Base-by-base conservation (phyloP, 1,139 yeast species). In the Lodderomyces parapsilosis region DNA sequence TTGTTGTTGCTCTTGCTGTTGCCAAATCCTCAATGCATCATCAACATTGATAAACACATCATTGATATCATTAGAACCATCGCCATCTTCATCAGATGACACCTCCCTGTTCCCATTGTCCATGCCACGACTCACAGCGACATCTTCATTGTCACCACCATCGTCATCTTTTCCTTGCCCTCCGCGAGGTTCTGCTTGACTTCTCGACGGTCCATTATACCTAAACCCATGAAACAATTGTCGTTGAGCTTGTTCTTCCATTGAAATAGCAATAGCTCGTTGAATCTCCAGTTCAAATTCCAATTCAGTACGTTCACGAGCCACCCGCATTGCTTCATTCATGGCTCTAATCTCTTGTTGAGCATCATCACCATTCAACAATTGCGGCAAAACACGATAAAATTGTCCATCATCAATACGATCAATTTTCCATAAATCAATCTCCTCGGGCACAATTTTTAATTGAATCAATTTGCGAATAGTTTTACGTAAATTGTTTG, bases 381-480 rank as follows among this genome's bases (percentile, higher is more conserved):
- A 52, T 8, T 51, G 56, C 0, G 77, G 77, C 4, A 71, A 56
- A 40, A 66, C 47, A 17, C 56, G 58, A 43, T 67, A 65, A 47
- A 61, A 71, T 27, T 66, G 58, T 19, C 53, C 42, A 45, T 72
- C 78, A 44, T 72, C 76, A 4, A 72, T 59, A 40, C 63, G 70
- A 34, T 60, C 59, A n/a, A 72, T 54, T n/a, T 58, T 55, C 66
- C 71, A 68, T 4, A 71, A 58, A 46, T 71, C 61, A 7, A 70
- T 54, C 18, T 61, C 59, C 4, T 52, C 44, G 1, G 78, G 76
- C 8, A 71, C 53, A 27, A 65, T 49, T 40, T 63, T 61, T 39
- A 60, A 59, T 22, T 57, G 54, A 34, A 48, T 50, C 50, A 72
- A 58, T 40, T 61, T 62, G 18, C 49, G 42, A 23, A 72, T 64